phyloP scores from a whole-genome alignment of 1,139 yeast genomes.

The Debaryomycetaceae sp. region DNA sequence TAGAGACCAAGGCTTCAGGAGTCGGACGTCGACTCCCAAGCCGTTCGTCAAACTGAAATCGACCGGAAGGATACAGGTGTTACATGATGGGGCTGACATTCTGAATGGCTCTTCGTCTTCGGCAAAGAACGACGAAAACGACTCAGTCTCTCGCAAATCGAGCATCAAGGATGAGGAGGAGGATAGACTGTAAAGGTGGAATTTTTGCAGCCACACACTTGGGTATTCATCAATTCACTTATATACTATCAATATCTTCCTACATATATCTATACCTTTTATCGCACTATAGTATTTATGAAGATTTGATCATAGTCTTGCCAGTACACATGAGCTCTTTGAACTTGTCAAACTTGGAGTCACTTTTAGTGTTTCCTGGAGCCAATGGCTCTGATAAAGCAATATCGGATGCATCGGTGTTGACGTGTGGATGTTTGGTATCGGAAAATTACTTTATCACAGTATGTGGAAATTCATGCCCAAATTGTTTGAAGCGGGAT shows the following conservation, averaged over 20 bases:
- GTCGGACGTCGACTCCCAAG: slow-evolving; percentile 1
- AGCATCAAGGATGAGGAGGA: neutral
- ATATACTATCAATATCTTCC: neutral
- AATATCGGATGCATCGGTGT: slow-evolving; percentile 49
- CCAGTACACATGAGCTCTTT: slow-evolving; percentile 22
- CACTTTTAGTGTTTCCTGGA: slow-evolving; percentile 28
- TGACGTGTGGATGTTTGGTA: slow-evolving; percentile 70
- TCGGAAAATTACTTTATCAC: slow-evolving; percentile 43
- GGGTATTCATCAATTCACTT: neutral
- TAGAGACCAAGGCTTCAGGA: neutral
- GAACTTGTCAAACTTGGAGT: slow-evolving; percentile 24
- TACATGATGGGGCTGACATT: neutral
- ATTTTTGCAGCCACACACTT: neutral
- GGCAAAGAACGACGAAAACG: neutral
- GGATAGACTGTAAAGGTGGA: neutral
- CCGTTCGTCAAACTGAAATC: neutral
- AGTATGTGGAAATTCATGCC: slow-evolving; percentile 37
- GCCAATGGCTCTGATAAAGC: slow-evolving; percentile 14
- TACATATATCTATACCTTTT: neutral
- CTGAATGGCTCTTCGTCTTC: neutral
- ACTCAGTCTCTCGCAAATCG: neutral
- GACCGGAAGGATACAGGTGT: neutral
- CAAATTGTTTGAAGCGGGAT: slow-evolving; percentile 39
- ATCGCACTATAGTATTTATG: neutral
- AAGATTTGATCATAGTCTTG: neutral